These are phyloP conservation scores for Erodium trifolium DNA, from an alignment of 441 rosid genomes.

Conservation along the genomic window DNA sequence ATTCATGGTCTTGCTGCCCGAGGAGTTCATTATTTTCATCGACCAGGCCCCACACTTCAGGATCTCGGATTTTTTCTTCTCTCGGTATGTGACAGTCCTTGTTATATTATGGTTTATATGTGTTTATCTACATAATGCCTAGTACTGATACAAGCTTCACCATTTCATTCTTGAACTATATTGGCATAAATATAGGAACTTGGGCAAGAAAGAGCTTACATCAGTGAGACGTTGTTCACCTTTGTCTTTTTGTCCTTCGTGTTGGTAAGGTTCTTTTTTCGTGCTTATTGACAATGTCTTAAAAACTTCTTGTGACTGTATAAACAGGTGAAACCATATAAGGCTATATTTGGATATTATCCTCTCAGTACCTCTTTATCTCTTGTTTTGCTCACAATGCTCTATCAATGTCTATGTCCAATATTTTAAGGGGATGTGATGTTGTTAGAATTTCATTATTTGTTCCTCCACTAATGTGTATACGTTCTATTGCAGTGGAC, in stretches of 20 bases:
- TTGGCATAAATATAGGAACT: conserved; percentile 53
- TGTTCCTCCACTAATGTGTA: neutral
- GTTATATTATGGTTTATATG: neutral
- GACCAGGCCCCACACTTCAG: conserved; percentile 76
- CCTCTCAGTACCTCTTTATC: too few relatives aligned
- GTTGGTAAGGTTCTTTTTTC: conserved; percentile 46
- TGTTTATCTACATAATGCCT: neutral
- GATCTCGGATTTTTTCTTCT: conserved; percentile 83
- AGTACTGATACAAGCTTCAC: neutral
- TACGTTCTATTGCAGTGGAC: conserved; percentile 69
- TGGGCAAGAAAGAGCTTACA: conserved; percentile 88
- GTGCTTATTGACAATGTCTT: neutral
- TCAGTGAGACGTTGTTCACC: conserved; percentile 81
- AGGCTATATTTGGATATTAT: neutral
- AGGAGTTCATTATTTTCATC: conserved; percentile 92
- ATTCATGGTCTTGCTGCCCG: conserved; percentile 45
- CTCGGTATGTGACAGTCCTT: conserved; percentile 47
- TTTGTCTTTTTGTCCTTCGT: conserved; percentile 56
- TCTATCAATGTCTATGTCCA: neutral
- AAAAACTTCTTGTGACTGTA: neutral
- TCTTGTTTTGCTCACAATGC: neutral
- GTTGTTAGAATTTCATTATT: neutral
- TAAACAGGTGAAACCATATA: neutral
- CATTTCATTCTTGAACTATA: neutral
- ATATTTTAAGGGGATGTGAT: neutral